phyloP scores from a whole-genome alignment of 371 early-diverging fungal species.

The Smittium culicis region DNA sequence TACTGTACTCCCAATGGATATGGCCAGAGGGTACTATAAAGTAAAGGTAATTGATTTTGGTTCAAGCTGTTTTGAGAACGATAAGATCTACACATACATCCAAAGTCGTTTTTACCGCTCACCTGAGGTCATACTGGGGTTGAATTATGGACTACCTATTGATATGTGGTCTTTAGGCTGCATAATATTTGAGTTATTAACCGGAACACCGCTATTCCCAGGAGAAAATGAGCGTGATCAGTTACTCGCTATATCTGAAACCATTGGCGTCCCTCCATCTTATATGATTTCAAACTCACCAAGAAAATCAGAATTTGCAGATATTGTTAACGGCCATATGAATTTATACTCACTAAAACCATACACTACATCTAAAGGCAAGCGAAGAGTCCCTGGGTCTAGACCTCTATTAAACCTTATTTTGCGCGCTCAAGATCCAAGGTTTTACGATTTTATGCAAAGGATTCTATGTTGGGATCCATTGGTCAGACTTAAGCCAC shows the following conservation, averaged over 20 bases:
- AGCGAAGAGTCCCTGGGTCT: too few relatives aligned
- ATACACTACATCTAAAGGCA: too few relatives aligned
- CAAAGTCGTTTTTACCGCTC: slow-evolving; percentile 94
- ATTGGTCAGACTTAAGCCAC: slow-evolving; percentile 70
- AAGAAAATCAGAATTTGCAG: too few relatives aligned
- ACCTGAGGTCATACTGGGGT: slow-evolving; percentile 92
- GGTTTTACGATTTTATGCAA: too few relatives aligned
- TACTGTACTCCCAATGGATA: too few relatives aligned
- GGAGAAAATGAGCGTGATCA: slow-evolving; percentile 84
- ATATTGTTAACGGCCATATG: too few relatives aligned
- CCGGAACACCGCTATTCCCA: slow-evolving; percentile 83
- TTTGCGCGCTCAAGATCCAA: too few relatives aligned
- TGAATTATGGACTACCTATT: slow-evolving; percentile 78
- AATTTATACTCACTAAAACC: too few relatives aligned
- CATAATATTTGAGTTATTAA: slow-evolving; percentile 91
- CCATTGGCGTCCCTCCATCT: slow-evolving; percentile 69
- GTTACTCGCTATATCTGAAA: slow-evolving; percentile 67
- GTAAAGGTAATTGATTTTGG: slow-evolving; percentile 98
- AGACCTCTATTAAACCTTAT: too few relatives aligned
- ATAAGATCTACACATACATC: slow-evolving; percentile 81
- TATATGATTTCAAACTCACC: too few relatives aligned
- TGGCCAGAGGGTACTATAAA: slow-evolving; percentile 55
- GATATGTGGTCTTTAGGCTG: slow-evolving; percentile 99
- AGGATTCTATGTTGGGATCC: slow-evolving; percentile 84
- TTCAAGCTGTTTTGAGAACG: slow-evolving; percentile 75